Base-by-base conservation (phyloP, 805 yeast species). In the Wickerhamomyces bisporus region DNA sequence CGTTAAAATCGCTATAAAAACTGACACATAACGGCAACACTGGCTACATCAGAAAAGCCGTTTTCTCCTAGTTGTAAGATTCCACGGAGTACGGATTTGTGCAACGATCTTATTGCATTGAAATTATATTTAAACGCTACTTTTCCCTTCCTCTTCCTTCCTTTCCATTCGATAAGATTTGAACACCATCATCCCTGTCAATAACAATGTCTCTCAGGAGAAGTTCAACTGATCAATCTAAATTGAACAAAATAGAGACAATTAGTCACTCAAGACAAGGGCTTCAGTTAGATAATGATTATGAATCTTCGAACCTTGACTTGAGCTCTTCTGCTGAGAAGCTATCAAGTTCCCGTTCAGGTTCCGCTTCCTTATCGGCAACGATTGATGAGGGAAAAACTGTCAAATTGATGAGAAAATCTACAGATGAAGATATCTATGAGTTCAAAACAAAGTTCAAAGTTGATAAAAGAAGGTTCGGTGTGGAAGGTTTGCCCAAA, bases 401-500 rank as follows among this genome's bases (percentile, higher is more conserved):
- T 21, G 16, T 29, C 21, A 41, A 40, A n/a, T 32, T 43, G 2
- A 16, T 46, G 11, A 45, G 36, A 31, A 37, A 43, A 26, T 37
- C 45, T 6, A 42, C 48, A 3, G 39, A 51, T 26, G 47, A 41
- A 23, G 49, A 52, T 17, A 34, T 48, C n/a, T 42, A 41, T 24
- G 48, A 47, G 26, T 18, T 53, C n/a, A 46, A 41, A 15, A 37
- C 49, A 1, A 41, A 33, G 17, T 38, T 49, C 12, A 37, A 32
- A 6, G 49, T 48, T 3, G 46, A 50, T 32, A 42, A 40, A 20
- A 36, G 48, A 14, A 34, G 54, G 13, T 52, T 42, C 28, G 41
- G 38, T 25, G 35, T 39, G n/a, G 53, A 55, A 21, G 62, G 62
- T 5, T 25, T 30, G 2, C 54, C 56, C 2, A 43, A 45, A 37